phyloP scores from a whole-genome alignment of 306 rosid genomes.

The Medicago ruthenica region DNA sequence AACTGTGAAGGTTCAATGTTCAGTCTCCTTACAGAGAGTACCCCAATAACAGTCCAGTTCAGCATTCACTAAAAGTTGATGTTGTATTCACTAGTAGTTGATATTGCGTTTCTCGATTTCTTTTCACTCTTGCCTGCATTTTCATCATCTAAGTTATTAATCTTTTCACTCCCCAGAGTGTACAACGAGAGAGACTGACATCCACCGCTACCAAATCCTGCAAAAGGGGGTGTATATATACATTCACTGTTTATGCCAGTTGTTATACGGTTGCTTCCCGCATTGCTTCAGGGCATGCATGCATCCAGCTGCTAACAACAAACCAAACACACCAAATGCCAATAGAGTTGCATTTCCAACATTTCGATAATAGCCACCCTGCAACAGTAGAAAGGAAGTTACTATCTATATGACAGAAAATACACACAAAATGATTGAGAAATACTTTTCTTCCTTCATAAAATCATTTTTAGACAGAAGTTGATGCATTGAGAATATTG shows the following conservation, averaged over 20 bases:
- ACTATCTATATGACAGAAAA: not conserved
- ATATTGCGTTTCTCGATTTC: slow-evolving; percentile 33
- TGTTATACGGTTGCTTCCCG: slow-evolving; percentile 92
- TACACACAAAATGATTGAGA: slow-evolving; percentile 32
- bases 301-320: slow-evolving; percentile 77
- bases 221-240: slow-evolving; percentile 15
- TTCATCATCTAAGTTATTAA: slow-evolving; percentile 33
- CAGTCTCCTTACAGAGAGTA: slow-evolving; percentile 41
- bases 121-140: slow-evolving; percentile 37
- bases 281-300: slow-evolving; percentile 79
- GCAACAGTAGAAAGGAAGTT: slow-evolving; percentile 38
- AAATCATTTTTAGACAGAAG: slow-evolving; percentile 25
- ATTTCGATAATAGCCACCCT: slow-evolving; percentile 75
- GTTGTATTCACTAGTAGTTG: slow-evolving; percentile 27
- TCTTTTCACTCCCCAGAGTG: slow-evolving; percentile 36
- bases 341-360: slow-evolving; percentile 70
- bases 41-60: slow-evolving; percentile 35
- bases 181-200: slow-evolving; percentile 29
- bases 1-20: slow-evolving; percentile 35
- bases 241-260: slow-evolving; percentile 70
- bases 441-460: not conserved
- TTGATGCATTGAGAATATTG: slow-evolving; percentile 24
- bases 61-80: slow-evolving; percentile 29
- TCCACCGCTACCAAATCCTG: slow-evolving; percentile 37
- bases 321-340: slow-evolving; percentile 68